A percentile compares a stretch with the other conserved stretches of the same genome.
phyloP scores from a whole-genome alignment of 345 rosid species.

The Arabidopsis suecica region DNA sequence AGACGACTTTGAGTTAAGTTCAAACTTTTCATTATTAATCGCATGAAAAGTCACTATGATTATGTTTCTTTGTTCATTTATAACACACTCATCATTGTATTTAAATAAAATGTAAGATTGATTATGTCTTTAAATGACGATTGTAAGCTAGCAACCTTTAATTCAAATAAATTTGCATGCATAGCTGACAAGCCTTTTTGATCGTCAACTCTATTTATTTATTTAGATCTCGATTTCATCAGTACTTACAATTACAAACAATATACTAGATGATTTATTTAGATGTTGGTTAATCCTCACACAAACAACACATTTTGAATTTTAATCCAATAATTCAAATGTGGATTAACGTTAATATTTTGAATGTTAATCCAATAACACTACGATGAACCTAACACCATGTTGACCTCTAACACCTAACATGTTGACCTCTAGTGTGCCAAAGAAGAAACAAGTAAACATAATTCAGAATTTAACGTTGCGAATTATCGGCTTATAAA shows the following conservation, averaged over 20 bases:
- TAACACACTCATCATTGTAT: slow-evolving; percentile 25
- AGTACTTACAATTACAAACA: not conserved
- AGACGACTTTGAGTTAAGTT: slow-evolving; percentile 45
- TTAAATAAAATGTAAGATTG: slow-evolving; percentile 9
- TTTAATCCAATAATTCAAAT: too few species aligned
- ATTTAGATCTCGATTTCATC: not conserved
- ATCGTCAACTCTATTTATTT: not conserved
- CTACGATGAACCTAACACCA: slow-evolving; percentile 4
- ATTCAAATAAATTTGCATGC: slow-evolving; percentile 35
- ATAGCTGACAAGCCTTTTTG: not conserved
- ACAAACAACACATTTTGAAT: too few species aligned
- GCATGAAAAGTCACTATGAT: slow-evolving; percentile 43
- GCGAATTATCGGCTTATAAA: not conserved
- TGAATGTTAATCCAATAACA: not conserved
- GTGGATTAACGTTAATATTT: too few species aligned
- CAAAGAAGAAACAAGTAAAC: not conserved
- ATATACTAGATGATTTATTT: not conserved
- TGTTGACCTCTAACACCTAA: slow-evolving; percentile 1
- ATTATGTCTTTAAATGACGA: slow-evolving; percentile 1
- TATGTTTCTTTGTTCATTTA: slow-evolving; percentile 29
- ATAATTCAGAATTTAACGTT: not conserved
- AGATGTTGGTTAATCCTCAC: too few species aligned
- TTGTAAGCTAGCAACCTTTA: slow-evolving; percentile 20
- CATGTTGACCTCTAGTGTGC: not conserved
- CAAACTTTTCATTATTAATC: slow-evolving; percentile 41